Evolutionary conservation across 1,284 basidiomycete species (phyloP).

Genomic region (Cryptococcus sp.): DNA sequence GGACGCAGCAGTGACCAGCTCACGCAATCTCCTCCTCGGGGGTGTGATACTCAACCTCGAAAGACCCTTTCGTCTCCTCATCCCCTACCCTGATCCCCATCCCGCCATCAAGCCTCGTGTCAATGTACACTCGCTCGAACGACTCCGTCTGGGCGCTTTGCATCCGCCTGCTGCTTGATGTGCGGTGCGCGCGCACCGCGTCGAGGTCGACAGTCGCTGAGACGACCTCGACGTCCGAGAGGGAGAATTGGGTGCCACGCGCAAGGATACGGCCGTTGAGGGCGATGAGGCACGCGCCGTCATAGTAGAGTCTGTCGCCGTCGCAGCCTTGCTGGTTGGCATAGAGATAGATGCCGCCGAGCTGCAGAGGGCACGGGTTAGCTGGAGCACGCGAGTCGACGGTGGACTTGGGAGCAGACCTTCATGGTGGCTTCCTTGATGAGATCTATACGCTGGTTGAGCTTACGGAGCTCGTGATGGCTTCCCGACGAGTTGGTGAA

Average conservation of each 20-base stretch:
- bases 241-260: constrained; percentile 93
- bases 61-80: constrained; percentile 56
- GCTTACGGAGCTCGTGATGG: constrained; percentile 94
- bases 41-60: constrained; percentile 70
- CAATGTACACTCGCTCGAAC: constrained; percentile 74
- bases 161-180: constrained; percentile 76
- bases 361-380: constrained; percentile 54
- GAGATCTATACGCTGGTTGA: constrained; percentile 84
- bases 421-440: constrained; percentile 97
- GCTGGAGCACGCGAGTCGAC: not conserved
- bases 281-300: constrained; percentile 93
- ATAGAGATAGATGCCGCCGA: constrained; percentile 95
- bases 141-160: constrained; percentile 74
- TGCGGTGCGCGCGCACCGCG: constrained; percentile 84
- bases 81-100: constrained; percentile 63
- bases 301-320: constrained; percentile 95
- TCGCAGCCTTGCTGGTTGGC: constrained; percentile 99
- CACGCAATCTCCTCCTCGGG: constrained; percentile 98
- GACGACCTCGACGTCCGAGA: constrained; percentile 92
- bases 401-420: constrained; percentile 57
- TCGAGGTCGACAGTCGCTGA: constrained; percentile 93
- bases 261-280: constrained; percentile 89
- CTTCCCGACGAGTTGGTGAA: constrained; percentile 97
- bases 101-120: constrained; percentile 63
- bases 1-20: constrained; percentile 43